These are phyloP conservation scores for Cercospora sp. DNA, from an alignment of 2,329 filamentous ascomycete species.

Conservation along the genomic window DNA sequence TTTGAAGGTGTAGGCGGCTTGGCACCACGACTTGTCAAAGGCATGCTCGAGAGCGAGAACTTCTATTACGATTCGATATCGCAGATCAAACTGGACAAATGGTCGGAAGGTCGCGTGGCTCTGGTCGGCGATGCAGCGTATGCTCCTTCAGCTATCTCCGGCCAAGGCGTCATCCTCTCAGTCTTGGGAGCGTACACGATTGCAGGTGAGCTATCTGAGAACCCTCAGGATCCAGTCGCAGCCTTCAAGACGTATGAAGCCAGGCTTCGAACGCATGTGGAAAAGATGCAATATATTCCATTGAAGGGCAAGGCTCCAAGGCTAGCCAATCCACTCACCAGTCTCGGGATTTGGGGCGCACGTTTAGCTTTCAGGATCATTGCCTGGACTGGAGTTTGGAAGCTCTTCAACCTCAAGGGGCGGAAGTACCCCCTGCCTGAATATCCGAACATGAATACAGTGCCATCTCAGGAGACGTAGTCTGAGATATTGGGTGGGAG, in stretches of 20 bases:
- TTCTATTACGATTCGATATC: constrained; percentile 49
- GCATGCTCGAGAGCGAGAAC: constrained; percentile 43
- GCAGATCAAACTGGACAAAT: constrained; percentile 41
- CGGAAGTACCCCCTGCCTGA: constrained; percentile 6
- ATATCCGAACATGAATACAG: constrained; percentile 13
- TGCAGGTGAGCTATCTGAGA: constrained; percentile 39
- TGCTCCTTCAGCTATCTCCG: constrained; percentile 39
- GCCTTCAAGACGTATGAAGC: constrained; percentile 29
- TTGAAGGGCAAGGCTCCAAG: constrained; percentile 26
- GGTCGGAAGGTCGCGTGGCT: constrained; percentile 38
- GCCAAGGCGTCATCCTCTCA: constrained; percentile 37
- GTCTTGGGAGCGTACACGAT: constrained; percentile 44
- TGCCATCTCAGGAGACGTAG: neutral
- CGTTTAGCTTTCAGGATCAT: constrained; percentile 8
- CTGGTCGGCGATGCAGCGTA: constrained; percentile 44
- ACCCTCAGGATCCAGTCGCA: constrained; percentile 20
- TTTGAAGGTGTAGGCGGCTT: constrained; percentile 22
- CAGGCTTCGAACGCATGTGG: constrained; percentile 24
- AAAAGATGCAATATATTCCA: constrained; percentile 32
- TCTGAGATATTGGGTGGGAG: neutral
- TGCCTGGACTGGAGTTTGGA: constrained; percentile 19
- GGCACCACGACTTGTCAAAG: constrained; percentile 36
- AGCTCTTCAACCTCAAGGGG: constrained; percentile 9
- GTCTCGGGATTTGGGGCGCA: constrained; percentile 11
- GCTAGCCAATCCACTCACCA: constrained; percentile 26